Base-by-base conservation (phyloP, 805 yeast species). In the Kuraishia capsulata region DNA sequence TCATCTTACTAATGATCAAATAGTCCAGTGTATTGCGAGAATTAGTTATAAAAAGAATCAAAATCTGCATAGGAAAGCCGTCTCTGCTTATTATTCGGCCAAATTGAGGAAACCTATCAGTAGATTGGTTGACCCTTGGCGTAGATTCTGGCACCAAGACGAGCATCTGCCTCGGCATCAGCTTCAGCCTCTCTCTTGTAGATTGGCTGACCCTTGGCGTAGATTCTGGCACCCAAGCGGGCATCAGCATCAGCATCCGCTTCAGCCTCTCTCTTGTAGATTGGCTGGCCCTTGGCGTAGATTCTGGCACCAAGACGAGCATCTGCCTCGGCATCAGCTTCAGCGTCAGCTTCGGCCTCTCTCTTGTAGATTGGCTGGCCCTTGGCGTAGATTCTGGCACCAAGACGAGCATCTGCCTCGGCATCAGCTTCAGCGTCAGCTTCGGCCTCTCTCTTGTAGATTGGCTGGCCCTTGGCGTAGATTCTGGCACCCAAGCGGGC, bases 361-460 rank as follows among this genome's bases (percentile, higher is more conserved):
- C 40, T 33, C 37, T 33, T 38, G 14, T 37, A 38, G 24, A 47
- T 38, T 17, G 55, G 56, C 39, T 50, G 49, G 38, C 45, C 50
- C 17, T 36, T 41, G 32, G 37, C 35, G 23, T 39, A 33, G 16
- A 33, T 33, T 37, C 39, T 40, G 47, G 45, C 46, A 25, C 42
- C 38, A 38, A 43, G 42, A 13, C 32, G 24, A n/a, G 48, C 49
- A 11, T 44, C 48, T 26, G 56, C 53, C 11, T 48, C 47, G 24
- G 56, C 53, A 13, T 48, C 47, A 32, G 54, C 50, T 20, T 50
- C 48, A 4, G 55, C 56, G 8, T 50, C 57, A 13, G 57, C 54
- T 13, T 54, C 52, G 32, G 59, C 58, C 4, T 53, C 59, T 45
- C 60, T 51, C 44, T 56, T 56, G 33, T 40, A 41, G 26, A 51